Percentiles rank a stretch among this genome's conserved stretches.
phyloP scores from a whole-genome alignment of 495 filamentous ascomycete species.

The Niebla homalea region DNA sequence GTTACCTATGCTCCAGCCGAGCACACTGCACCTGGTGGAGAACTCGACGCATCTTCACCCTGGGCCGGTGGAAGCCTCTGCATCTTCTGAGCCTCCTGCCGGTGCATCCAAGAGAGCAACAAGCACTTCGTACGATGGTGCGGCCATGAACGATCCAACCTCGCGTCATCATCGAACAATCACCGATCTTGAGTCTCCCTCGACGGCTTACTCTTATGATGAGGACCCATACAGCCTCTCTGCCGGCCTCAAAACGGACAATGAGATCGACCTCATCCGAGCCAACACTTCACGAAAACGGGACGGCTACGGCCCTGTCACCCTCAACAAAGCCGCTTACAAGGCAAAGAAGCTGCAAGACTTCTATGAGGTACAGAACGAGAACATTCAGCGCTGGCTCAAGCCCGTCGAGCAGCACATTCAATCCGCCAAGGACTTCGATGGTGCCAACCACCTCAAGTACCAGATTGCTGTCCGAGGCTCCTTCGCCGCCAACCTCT shows the following conservation, averaged over 20 bases:
- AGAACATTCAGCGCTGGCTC: constrained; percentile 80
- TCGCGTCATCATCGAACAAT: constrained; percentile 27
- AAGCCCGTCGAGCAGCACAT: constrained; percentile 89
- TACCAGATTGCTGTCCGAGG: constrained; percentile 83
- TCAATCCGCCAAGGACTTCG: constrained; percentile 63
- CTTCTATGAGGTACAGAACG: constrained; percentile 88
- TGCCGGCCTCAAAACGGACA: constrained; percentile 59
- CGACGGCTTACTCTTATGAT: constrained; percentile 42
- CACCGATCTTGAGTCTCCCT: constrained; percentile 48
- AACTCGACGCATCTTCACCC: constrained; percentile 28
- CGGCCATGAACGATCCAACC: constrained; percentile 28
- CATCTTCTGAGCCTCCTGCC: constrained; percentile 2
- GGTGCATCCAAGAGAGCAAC: constrained; percentile 25
- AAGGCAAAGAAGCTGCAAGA: constrained; percentile 52
- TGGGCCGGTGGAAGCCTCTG: constrained; percentile 16
- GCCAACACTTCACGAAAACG: constrained; percentile 76
- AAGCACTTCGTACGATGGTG: constrained; percentile 30
- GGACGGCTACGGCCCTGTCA: constrained; percentile 33
- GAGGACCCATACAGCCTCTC: constrained; percentile 78
- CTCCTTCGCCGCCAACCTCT: constrained; percentile 74
- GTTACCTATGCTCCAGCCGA: constrained; percentile 6
- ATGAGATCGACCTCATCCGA: constrained; percentile 66
- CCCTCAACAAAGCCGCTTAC: constrained; percentile 28
- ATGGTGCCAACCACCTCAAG: constrained; percentile 66
- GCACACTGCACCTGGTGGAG: constrained; percentile 11